Evolutionary conservation across 169 alveolate species (phyloP), one percentile per base, ranked within the genome.

Genomic region (Plasmodium berghei): DNA sequence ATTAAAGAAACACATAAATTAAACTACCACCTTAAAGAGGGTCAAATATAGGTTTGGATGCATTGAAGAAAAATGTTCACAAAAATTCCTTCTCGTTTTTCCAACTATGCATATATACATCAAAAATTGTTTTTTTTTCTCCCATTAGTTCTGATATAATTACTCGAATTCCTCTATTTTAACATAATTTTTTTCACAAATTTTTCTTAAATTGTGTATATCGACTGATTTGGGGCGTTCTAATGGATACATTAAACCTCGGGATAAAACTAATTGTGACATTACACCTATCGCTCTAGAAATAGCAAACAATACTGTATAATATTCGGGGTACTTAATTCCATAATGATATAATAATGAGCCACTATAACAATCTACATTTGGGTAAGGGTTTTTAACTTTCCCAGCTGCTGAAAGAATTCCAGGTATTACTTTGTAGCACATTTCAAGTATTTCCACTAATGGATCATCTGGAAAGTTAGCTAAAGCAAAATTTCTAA

Each of bases 291-390:
- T 62, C 18, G 99, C 92, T 61, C 99, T 93, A 18, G 99, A 96
- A 18, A 98, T 97, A 16, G 99, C 98, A 88, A 98, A 98, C 42
- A 97, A 92, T 8, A 97, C 99, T 12, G 99, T 98, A 93, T 96
- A 98, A 89, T 90, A 97, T 64, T 97, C 97, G 62, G 96, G 96
- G 87, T 97, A 96, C 10, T 73, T 95, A 20, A 98, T 59, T 2
- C 98, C 99, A 88, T 93, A 97, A 86, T 96, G 97, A 83, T 94
- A 93, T 69, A 98, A 93, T 46, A 98, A 93, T 22, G 97, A 96
- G 34, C 99, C 99, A 40, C 98, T 95, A 77, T 96, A 97, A 87
- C 98, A 98, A 94, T 98, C 99, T 52, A 98, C 99, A 91, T 97
- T 98, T 24, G 99, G 99, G 93, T 95, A 97, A 12, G 99, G 99